Conservation (phyloP, 345 rosid genomes). For the Dovyalis caffra region DNA sequence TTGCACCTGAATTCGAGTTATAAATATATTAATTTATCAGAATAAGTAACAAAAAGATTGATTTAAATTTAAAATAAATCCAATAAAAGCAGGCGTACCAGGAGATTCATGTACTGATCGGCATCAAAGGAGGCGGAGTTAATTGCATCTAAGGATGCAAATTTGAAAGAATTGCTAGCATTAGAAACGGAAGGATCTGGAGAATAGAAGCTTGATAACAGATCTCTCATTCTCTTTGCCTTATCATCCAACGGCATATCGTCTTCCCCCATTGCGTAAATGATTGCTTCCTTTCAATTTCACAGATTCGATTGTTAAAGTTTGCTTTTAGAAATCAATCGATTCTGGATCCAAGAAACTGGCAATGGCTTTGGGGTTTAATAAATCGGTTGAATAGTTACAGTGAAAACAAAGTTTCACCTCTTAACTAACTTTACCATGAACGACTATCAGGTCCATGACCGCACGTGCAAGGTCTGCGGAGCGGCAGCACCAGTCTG, state of each 20-base stretch:
- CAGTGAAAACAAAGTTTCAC: background rate
- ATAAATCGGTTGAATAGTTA: background rate
- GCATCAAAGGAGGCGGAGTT: constrained; percentile 76
- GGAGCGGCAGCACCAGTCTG: background rate
- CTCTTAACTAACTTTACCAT: background rate
- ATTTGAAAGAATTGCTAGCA: constrained; percentile 38
- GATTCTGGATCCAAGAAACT: background rate
- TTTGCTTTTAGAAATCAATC: background rate
- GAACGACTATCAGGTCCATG: background rate
- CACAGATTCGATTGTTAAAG: background rate
- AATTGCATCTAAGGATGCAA: constrained; percentile 70
- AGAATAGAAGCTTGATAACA: constrained; percentile 90
- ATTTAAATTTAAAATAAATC: background rate
- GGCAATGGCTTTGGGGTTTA: background rate
- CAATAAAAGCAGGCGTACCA: constrained; percentile 40
- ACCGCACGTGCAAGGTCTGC: background rate
- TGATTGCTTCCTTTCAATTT: background rate
- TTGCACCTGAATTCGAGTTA: constrained; percentile 46
- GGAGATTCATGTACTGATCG: constrained; percentile 89
- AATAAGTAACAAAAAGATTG: background rate
- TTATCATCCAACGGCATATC: constrained; percentile 86
- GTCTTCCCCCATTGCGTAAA: constrained; percentile 51
- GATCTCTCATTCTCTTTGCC: constrained; percentile 99
- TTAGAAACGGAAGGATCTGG: constrained; percentile 72
- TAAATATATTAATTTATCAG: background rate